Conservation (phyloP, 2,329 filamentous ascomycete species). For the Kalmusia sp. region DNA sequence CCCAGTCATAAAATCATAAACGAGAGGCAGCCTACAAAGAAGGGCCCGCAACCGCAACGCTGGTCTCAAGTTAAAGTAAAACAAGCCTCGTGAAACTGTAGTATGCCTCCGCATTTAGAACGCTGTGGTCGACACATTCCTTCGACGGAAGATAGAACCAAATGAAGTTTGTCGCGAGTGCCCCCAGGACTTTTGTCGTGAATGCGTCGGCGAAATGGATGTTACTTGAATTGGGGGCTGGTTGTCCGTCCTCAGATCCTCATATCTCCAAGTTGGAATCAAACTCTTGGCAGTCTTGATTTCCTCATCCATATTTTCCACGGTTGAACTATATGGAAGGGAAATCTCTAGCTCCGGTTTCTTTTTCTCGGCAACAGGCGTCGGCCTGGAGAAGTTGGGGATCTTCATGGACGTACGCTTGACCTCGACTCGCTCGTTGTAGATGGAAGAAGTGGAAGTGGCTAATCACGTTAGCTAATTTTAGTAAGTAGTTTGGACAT, state of each 20-base stretch:
- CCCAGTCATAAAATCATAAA: not conserved
- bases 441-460: not conserved
- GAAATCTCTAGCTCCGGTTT: slow-evolving; percentile 13
- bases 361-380: slow-evolving; percentile 1
- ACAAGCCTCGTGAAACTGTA: not conserved
- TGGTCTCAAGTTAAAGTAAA: not conserved
- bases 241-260: slow-evolving; percentile 8
- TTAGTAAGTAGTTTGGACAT: not conserved
- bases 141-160: slow-evolving; percentile 7
- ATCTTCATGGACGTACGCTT: not conserved
- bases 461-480: not conserved
- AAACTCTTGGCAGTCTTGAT: slow-evolving; percentile 7
- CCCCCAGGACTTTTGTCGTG: slow-evolving; percentile 4
- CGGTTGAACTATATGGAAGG: slow-evolving; percentile 9
- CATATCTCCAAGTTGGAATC: slow-evolving; percentile 18
- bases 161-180: slow-evolving; percentile 9
- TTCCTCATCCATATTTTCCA: slow-evolving; percentile 5
- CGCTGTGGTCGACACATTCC: not conserved
- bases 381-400: slow-evolving; percentile 8
- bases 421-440: slow-evolving; percentile 1
- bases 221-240: slow-evolving; percentile 4
- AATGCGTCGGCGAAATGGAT: not conserved
- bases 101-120: not conserved
- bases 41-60: not conserved
- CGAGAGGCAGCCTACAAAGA: not conserved